Evolutionary conservation across 2,329 filamentous ascomycete genomes (phyloP), one percentile per base, ranked within the genome.

Genomic region (Lasiodiplodia sp.): DNA sequence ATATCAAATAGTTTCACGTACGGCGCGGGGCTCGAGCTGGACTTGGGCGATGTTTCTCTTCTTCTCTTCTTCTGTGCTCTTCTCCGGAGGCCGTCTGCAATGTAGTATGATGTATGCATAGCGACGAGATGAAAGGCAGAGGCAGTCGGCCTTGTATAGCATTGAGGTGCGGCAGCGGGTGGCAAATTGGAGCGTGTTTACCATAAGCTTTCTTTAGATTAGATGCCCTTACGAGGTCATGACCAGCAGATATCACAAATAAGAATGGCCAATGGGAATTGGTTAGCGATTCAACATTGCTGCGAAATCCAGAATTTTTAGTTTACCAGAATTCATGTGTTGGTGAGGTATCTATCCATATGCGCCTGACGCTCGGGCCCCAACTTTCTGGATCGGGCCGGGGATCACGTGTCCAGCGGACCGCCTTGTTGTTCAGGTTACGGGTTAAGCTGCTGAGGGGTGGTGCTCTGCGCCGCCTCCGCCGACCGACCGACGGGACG

Each of bases 1-100:
- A 69, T 72, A 68, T 66, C 1, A 18, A 40, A 31, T 68, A 34
- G 44, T 69, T 56, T 67, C 51, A 38, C 31, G 37, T 37, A 21
- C 18, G n/a, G 12, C 5, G 38, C 16, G 55, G 56, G 70, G 71
- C 47, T 65, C 73, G 72, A 75, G 76, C 73, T 68, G 69, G 72
- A 74, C 69, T 65, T 56, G 68, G 70, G 75, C 72, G 72, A 72
- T 73, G 69, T 69, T 44, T 37, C 62, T 60, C 68, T 76, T 73
- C 74, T 44, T 37, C 62, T 60, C 68, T 76, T 73, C 74, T 73
- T 69, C 68, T 72, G n/a, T 47, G 44, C 44, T 71, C 71, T 18
- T 31, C 28, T n/a, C 28, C 31, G 55, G 49, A 47, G 52, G 52
- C 44, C 57, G 38, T 53, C 44, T 49, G 64, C 52, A 38, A 67